Evolutionary conservation across 352 stramenopile genomes (phyloP), one percentile per base, ranked within the genome.

Genomic region (Blastocystis sp.): DNA sequence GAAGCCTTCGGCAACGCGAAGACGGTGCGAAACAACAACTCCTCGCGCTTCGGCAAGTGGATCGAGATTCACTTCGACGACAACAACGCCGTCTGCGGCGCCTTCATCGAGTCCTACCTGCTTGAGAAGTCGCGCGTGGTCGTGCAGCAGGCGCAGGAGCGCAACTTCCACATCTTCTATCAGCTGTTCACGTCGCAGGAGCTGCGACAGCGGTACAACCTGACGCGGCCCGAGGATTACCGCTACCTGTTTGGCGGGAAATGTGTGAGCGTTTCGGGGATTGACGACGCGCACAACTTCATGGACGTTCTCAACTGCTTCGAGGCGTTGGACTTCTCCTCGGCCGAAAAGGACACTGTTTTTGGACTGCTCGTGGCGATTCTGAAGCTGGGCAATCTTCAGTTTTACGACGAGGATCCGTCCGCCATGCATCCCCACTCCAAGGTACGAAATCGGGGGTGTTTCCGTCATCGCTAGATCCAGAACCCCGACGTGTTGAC

Each of bases 1-100:
- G 97, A 99, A 91, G 95, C 95, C 1, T 99, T 99, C 91, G 97
- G 97, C 87, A 99, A 99, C 90, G 95, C 96, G 57, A 93, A 95
- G 48, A 98, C 96, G 19, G 94, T 98, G 63, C 92, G 96, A 11
- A 98, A 98, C 91, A 94, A 98, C 91, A 98, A 98, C 90, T 97
- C 93, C 57, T 94, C 90, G 89, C 93, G 96, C 10, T 98, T 98
- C 89, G 96, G 96, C 71, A 98, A 98, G 90, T 98, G 97, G 77
- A 98, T 98, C 91, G 95, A 98, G 90, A 94, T 98, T 89, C 92
- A 96, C 87, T 98, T 98, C 90, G 94, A 92, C 54, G 61, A 63
- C 28, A 87, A 91, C 38, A 92, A 93, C 34, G 89, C 87, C 42
- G 90, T 97, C 4, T 91, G 93, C 45, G 94, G 94, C 24, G 94